Evolutionary conservation across 208 protist species (phyloP).

Genomic region (Crithidia sp.): DNA sequence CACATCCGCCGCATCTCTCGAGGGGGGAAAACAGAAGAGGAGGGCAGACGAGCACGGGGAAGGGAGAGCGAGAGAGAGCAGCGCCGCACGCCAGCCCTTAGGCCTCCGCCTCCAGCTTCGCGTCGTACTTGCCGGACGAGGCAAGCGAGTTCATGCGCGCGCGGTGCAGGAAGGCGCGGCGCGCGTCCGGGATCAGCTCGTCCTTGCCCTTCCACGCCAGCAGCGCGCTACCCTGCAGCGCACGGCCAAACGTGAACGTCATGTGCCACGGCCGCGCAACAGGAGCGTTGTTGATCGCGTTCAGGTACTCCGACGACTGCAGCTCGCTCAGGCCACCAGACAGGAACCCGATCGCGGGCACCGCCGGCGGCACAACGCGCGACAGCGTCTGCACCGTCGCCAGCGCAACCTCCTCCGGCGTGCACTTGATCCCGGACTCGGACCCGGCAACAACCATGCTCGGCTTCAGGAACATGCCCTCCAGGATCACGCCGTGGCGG

Average conservation of each 20-base stretch:
- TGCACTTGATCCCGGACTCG: slow-evolving; percentile 63
- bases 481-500: slow-evolving; percentile 94
- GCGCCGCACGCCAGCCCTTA: too few species aligned
- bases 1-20: too few species aligned
- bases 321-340: slow-evolving; percentile 97
- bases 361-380: slow-evolving; percentile 94
- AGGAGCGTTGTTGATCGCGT: slow-evolving; percentile 92
- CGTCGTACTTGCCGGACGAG: slow-evolving; percentile 57
- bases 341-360: slow-evolving; percentile 95
- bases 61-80: too few species aligned
- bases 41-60: too few species aligned
- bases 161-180: slow-evolving; percentile 73
- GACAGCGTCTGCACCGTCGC: slow-evolving; percentile 91
- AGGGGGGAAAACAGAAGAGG: too few species aligned
- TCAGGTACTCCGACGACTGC: slow-evolving; percentile 95
- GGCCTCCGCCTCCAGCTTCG: slow-evolving; percentile 43
- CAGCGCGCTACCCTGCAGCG: slow-evolving; percentile 92
- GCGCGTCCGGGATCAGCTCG: slow-evolving; percentile 73
- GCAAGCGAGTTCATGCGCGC: slow-evolving; percentile 79
- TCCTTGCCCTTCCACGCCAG: slow-evolving; percentile 95
- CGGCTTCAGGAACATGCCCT: slow-evolving; percentile 97
- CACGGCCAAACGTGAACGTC: slow-evolving; percentile 96
- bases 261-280: slow-evolving; percentile 87
- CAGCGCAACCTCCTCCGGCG: slow-evolving; percentile 84
- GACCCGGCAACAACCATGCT: slow-evolving; percentile 96